Conservation (phyloP, 2,329 filamentous ascomycete genomes). For the Fusarium hostae region DNA sequence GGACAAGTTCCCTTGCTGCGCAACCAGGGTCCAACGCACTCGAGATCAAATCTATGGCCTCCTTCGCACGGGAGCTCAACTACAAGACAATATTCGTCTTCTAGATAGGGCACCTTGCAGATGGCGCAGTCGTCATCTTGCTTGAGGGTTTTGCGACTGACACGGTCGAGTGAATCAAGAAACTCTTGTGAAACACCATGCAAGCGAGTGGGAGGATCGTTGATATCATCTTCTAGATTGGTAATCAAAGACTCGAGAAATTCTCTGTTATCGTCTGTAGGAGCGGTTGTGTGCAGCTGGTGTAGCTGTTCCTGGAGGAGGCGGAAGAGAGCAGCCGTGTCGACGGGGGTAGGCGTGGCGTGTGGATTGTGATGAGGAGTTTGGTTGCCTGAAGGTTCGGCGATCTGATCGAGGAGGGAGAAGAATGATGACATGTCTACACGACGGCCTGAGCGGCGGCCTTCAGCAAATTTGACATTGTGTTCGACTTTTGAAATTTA, state of each 20-base stretch:
- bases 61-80: conserved; percentile 72
- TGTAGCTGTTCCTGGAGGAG: conserved; percentile 69
- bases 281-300: conserved; percentile 61
- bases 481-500: conserved; percentile 67
- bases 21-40: conserved; percentile 75
- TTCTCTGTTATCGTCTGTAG: conserved; percentile 58
- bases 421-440: conserved; percentile 73
- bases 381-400: conserved; percentile 49
- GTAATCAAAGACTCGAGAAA: conserved; percentile 63
- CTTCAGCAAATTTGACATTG: conserved; percentile 63
- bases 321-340: conserved; percentile 66
- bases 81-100: conserved; percentile 71
- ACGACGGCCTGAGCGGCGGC: conserved; percentile 59
- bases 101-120: conserved; percentile 70
- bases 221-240: conserved; percentile 61
- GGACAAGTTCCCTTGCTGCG: conserved; percentile 72
- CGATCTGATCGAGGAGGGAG: conserved; percentile 66
- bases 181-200: conserved; percentile 68
- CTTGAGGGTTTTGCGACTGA: conserved; percentile 61
- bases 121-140: conserved; percentile 69
- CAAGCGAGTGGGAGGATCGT: conserved; percentile 62
- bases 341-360: conserved; percentile 69
- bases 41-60: conserved; percentile 71
- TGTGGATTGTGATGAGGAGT: conserved; percentile 63
- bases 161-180: conserved; percentile 69